Conservation (phyloP, 345 rosid genomes). For the Ceriops zippeliana region DNA sequence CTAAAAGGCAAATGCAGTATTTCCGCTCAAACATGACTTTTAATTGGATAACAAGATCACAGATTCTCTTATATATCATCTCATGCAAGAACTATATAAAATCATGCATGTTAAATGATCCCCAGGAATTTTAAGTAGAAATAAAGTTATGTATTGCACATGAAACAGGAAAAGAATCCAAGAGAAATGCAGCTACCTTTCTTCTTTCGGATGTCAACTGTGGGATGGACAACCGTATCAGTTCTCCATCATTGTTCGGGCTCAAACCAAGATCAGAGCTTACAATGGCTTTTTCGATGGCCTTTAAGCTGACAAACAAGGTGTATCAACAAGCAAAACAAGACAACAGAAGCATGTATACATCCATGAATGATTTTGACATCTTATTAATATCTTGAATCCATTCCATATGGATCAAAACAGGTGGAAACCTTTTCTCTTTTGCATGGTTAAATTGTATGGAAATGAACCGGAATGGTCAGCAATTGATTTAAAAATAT, state of each 20-base stretch:
- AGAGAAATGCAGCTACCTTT: conserved; percentile 50
- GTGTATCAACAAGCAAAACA: conserved; percentile 3
- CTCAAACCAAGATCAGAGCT: conserved; percentile 83
- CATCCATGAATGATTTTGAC: background rate
- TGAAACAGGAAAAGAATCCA: conserved; percentile 11
- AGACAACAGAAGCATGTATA: too few relatives aligned
- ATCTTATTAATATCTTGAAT: background rate
- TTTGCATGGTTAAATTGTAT: background rate
- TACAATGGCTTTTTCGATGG: conserved; percentile 91
- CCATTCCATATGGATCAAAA: background rate
- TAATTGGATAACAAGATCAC: too few relatives aligned
- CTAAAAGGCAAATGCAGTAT: background rate
- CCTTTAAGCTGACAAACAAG: conserved; percentile 58
- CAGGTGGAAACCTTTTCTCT: background rate
- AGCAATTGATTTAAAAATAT: background rate
- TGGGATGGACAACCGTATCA: conserved; percentile 75
- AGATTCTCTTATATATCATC: too few relatives aligned
- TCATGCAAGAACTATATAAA: too few relatives aligned
- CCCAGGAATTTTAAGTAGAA: background rate
- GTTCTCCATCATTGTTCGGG: conserved; percentile 92
- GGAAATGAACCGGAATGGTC: background rate
- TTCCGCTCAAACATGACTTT: too few relatives aligned
- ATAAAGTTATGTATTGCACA: background rate
- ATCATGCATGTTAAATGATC: background rate
- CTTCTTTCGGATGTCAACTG: conserved; percentile 88